Evolutionary conservation across 140 eudicot species (phyloP).

Genomic region (Flaveria floridana): DNA sequence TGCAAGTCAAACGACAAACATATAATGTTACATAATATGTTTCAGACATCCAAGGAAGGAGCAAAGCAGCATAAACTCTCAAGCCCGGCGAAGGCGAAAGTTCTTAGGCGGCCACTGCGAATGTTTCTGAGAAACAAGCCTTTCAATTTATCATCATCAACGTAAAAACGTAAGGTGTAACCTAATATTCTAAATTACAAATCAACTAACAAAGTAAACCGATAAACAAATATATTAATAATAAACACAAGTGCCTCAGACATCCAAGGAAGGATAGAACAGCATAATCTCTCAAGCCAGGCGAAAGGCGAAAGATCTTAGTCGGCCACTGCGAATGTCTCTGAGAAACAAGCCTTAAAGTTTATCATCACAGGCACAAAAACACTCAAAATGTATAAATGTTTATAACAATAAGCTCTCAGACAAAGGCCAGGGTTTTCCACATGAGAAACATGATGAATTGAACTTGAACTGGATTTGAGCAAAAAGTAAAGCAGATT

Average conservation of each 20-base stretch:
- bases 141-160: constrained; percentile 32
- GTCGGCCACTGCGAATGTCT: constrained; percentile 58
- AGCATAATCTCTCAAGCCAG: constrained; percentile 53
- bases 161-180: neutral
- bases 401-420: constrained; percentile 41
- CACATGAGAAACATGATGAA: constrained; percentile 45
- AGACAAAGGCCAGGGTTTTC: constrained; percentile 66
- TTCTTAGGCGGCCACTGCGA: constrained; percentile 62
- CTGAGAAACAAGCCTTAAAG: constrained; percentile 51
- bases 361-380: constrained; percentile 36
- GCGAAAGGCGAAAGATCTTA: constrained; percentile 57
- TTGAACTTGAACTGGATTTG: constrained; percentile 28
- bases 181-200: no score
- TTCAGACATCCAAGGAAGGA: constrained; percentile 69
- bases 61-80: constrained; percentile 49
- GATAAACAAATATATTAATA: neutral
- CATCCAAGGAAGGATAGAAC: constrained; percentile 55
- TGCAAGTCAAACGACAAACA: no score
- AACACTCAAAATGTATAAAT: neutral
- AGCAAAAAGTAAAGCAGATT: constrained; percentile 11
- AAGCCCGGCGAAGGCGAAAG: constrained; percentile 66
- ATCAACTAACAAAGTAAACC: neutral
- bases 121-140: constrained; percentile 63
- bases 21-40: neutral
- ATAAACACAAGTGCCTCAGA: constrained; percentile 32